Evolutionary conservation across 2,329 filamentous ascomycete species (phyloP).

Genomic region (Fusarium dlaminii): DNA sequence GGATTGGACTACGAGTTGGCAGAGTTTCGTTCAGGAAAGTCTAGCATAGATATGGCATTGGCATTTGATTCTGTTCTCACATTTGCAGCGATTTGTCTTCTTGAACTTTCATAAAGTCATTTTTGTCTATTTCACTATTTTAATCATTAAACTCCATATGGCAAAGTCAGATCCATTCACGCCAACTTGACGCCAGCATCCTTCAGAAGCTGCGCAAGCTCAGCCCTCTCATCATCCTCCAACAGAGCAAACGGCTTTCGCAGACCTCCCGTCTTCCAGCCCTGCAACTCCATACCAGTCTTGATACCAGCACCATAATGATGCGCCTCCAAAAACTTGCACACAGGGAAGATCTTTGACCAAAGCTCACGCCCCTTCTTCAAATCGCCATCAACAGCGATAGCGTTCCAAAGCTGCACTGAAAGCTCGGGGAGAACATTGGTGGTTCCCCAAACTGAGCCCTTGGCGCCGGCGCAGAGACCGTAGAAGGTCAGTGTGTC

Average conservation of each 20-base stretch:
- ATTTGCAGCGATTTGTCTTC: not conserved
- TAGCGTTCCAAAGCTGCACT: constrained; percentile 56
- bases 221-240: constrained; percentile 41
- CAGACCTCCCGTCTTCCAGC: constrained; percentile 56
- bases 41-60: not conserved
- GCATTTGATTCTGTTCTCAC: not conserved
- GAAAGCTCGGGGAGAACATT: constrained; percentile 61
- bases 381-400: constrained; percentile 52
- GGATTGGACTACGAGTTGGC: constrained; percentile 47
- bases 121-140: constrained; percentile 7
- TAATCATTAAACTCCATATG: not conserved
- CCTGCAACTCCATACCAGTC: constrained; percentile 59
- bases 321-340: constrained; percentile 59
- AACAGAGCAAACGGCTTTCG: constrained; percentile 58
- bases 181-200: constrained; percentile 49
- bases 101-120: not conserved
- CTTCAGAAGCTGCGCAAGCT: constrained; percentile 50
- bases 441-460: constrained; percentile 60
- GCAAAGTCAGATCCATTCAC: not conserved
- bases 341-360: constrained; percentile 59
- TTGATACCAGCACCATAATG: constrained; percentile 60
- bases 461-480: constrained; percentile 58
- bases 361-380: constrained; percentile 56
- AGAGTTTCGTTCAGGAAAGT: constrained; percentile 25
- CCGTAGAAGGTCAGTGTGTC: constrained; percentile 64